Evolutionary conservation across 2,329 filamentous ascomycete species (phyloP), one percentile per base, ranked within the genome.

Genomic region (Ophiocordyceps robertsii): DNA sequence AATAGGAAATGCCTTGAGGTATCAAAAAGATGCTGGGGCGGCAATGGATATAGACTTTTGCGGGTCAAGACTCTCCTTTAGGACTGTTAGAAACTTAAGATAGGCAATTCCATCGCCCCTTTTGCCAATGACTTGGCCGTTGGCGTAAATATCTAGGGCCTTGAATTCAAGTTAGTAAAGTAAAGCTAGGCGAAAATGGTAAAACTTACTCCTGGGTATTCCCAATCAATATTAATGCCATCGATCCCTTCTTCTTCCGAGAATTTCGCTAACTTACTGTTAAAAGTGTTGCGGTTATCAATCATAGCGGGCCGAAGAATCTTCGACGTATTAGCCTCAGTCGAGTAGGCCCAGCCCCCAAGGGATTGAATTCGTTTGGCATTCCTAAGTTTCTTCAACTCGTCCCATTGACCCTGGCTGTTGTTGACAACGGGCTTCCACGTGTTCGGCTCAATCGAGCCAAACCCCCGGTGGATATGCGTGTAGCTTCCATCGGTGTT

Each of bases 181-280:
- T 3, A 6, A 17, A 19, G 14, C 8, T 16, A 17, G 33, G 19
- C 9, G 4, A n/a, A n/a, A n/a, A n/a, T n/a, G 14, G 9, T 6
- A 36, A 32, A 6, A 44, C 49, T 47, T 21, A 51, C 49, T 5
- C 51, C 55, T 7, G 56, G 56, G 27, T 65, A 65, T 39, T 65
- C 63, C 66, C 65, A 70, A 45, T 66, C 61, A 30, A 64, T 49
- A 37, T 66, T 62, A 10, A 66, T 45, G 0, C 64, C 64, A 38
- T 66, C 63, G 0, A 67, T 43, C 1, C 45, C 44, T 17, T 61
- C 33, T 67, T 31, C 27, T 60, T 19, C 19, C 19, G n/a, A n/a
- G n/a, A n/a, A n/a, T n/a, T n/a, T n/a, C n/a, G n/a, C n/a, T n/a
- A n/a, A n/a, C n/a, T n/a, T 60, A 27, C 51, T 45, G n/a, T 56